Percentiles rank a stretch among this genome's conserved stretches.
Conservation (phyloP, 1,139 yeast species). For the Meyerozyma carpophila region DNA sequence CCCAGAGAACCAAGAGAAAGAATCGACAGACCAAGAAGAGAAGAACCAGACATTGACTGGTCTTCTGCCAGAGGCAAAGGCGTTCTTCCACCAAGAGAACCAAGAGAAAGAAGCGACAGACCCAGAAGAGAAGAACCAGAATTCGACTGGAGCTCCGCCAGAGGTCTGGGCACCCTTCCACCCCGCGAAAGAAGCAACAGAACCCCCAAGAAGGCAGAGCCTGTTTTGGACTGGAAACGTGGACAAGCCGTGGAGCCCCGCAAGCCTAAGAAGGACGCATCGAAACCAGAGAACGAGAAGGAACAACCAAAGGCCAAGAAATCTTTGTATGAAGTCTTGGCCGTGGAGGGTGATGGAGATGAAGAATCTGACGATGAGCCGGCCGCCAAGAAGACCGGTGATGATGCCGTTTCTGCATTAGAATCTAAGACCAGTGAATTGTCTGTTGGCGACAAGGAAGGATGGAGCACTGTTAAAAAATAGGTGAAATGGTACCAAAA, state of each 20-base stretch:
- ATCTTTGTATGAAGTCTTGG: constrained; percentile 62
- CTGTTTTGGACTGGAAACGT: constrained; percentile 26
- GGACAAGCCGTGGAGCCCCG: constrained; percentile 27
- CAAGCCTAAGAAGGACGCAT: constrained; percentile 11
- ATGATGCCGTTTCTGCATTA: not conserved
- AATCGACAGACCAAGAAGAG: constrained; percentile 23
- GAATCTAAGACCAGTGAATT: not conserved
- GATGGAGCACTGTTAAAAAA: not conserved
- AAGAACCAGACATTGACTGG: constrained; percentile 16
- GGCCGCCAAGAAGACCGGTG: constrained; percentile 7
- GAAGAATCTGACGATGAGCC: constrained; percentile 44
- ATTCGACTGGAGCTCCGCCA: constrained; percentile 39
- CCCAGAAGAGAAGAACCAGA: constrained; percentile 37
- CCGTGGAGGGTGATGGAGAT: constrained; percentile 54
- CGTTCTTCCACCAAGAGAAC: constrained; percentile 26
- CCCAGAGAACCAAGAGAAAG: constrained; percentile 32
- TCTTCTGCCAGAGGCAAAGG: constrained; percentile 16
- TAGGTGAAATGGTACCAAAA: not conserved
- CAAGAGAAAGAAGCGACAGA: constrained; percentile 18
- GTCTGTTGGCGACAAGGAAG: constrained; percentile 1
- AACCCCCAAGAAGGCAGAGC: constrained; percentile 25
- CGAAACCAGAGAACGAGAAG: constrained; percentile 16
- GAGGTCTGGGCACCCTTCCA: constrained; percentile 17
- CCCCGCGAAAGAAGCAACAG: constrained; percentile 28
- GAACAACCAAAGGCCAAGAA: constrained; percentile 44